Evolutionary conservation across 768 basidiomycete genomes (phyloP), one percentile per base, ranked within the genome.

Genomic region (Trametes cinnabarina): DNA sequence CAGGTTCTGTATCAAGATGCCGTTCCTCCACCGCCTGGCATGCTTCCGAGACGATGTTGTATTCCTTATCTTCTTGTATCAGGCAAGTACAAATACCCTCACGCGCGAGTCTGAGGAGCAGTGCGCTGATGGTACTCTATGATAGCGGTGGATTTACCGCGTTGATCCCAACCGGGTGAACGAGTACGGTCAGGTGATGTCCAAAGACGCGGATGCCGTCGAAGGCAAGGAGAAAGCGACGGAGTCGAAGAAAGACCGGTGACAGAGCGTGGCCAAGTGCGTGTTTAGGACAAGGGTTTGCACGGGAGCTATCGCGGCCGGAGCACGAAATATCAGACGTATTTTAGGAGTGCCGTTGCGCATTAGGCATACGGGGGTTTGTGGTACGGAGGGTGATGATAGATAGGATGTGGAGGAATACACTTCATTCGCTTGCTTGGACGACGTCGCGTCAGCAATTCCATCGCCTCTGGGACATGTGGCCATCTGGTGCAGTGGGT

Each of bases 1-100:
- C 65, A 94, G 92, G 34, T 94, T 95, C 72, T 92, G 90, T 68
- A 95, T 96, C 76, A 92, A 92, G 77, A 98, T 98, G 96, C 96
- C 96, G 30, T 83, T 90, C 68, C 79, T 98, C 43, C 95, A 98
- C 70, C 87, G 95, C 55, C 76, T 98, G 55, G 90, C 90, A 4
- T 92, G 90, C 72, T 92, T 92, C 85, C 82, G 90, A 58, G 92
- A 94, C 72, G 92, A 93, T 68, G 82, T 92, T 14, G 93, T 95
- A 60, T 96, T 97, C 77, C 79, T 95, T 62, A 80, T 97, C 57
- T 91, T 96, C 74, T 71, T 95, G 66, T 96, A 96, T 76, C 94
- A 96, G 84, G 90, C 87, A 72, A 64, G 87, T 59, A n/a, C 37
- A 39, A 15, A 32, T 19, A 23, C 22, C 8, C 26, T 47, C 41